phyloP scores from a whole-genome alignment of 345 rosid genomes.

The Draba incana region DNA sequence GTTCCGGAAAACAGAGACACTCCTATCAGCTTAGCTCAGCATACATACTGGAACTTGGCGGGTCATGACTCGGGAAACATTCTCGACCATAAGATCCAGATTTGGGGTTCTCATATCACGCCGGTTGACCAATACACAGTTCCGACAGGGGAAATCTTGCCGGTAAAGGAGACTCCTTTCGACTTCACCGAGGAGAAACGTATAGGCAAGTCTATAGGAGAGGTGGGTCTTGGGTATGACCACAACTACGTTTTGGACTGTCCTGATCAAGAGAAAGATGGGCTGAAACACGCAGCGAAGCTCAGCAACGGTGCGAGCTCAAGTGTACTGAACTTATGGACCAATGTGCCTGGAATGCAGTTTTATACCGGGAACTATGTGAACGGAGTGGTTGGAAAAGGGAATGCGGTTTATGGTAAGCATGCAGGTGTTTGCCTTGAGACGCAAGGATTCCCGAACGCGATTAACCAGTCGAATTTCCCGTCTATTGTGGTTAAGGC shows the following conservation, averaged over 20 bases:
- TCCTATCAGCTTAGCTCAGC: conserved; percentile 89
- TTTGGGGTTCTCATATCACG: conserved; percentile 79
- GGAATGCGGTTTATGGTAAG: conserved; percentile 76
- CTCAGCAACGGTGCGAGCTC: conserved; percentile 65
- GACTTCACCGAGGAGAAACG: conserved; percentile 80
- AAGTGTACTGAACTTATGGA: conserved; percentile 85
- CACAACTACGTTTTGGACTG: conserved; percentile 82
- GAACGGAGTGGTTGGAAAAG: conserved; percentile 72
- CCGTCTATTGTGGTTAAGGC: conserved; percentile 78
- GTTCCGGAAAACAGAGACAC: conserved; percentile 72
- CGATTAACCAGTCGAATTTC: conserved; percentile 77
- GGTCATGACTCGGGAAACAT: conserved; percentile 81
- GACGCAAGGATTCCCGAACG: conserved; percentile 90
- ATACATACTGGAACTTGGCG: conserved; percentile 92
- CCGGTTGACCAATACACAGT: conserved; percentile 79
- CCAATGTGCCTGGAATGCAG: conserved; percentile 84
- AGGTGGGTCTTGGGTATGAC: conserved; percentile 88
- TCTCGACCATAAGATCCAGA: conserved; percentile 73
- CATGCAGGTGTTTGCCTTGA: conserved; percentile 88
- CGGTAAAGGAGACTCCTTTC: conserved; percentile 77
- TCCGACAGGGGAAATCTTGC: conserved; percentile 82
- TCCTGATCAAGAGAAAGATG: conserved; percentile 62
- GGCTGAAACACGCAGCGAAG: conserved; percentile 72
- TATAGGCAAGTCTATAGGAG: conserved; percentile 63
- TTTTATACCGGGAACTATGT: conserved; percentile 87